Base-by-base conservation (phyloP, 257 asterid genomes). In the Solanum dulcamara region DNA sequence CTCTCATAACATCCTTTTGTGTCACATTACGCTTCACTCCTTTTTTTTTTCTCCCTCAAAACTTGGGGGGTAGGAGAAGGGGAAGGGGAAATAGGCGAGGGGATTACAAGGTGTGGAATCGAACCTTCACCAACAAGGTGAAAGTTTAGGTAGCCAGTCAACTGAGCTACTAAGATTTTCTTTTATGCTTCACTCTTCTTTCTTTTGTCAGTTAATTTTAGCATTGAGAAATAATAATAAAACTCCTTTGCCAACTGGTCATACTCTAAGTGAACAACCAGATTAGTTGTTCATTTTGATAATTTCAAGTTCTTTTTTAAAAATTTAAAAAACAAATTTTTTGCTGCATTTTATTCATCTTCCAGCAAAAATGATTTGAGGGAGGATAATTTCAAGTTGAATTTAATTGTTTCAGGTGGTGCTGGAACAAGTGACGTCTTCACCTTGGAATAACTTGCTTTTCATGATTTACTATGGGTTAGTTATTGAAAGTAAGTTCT, bases 401-500 rank as follows among this genome's bases (percentile, higher is more conserved):
- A 22, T 22, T 85, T 59, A 83, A 83, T 59, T 28, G 50, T 92
- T 90, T 87, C 97, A 97, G 99, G 99, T 97, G 89, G 88, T 92
- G 87, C 80, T 95, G 88, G 99, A 97, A 87, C 99, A 97, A 87
- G 88, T 95, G 81, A 95, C 98, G 7, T 82, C 90, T 82, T 97
- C 98, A 50, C 99, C 99, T 37, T 92, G 93, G 98, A 94, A 97
- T 94, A 97, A 97, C 93, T 42, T 97, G 88, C 83, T 95, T 90
- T 95, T 97, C 94, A 94, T 97, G 99, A 26, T 97, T 57, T 97
- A 95, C 91, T 97, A 92, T 55, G 99, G 99, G 4, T 84, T 95
- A 66, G 95, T 92, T 83, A 81, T 97, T 28, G 99, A 97, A 74
- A 97, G 99, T 97, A 86, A 92, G 98, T 89, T 72, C 86, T 75